Percentiles rank a stretch among this genome's conserved stretches.
These are phyloP conservation scores for Apiotrichum laibachii DNA, from an alignment of 1,284 basidiomycete species.

Conservation along the genomic window DNA sequence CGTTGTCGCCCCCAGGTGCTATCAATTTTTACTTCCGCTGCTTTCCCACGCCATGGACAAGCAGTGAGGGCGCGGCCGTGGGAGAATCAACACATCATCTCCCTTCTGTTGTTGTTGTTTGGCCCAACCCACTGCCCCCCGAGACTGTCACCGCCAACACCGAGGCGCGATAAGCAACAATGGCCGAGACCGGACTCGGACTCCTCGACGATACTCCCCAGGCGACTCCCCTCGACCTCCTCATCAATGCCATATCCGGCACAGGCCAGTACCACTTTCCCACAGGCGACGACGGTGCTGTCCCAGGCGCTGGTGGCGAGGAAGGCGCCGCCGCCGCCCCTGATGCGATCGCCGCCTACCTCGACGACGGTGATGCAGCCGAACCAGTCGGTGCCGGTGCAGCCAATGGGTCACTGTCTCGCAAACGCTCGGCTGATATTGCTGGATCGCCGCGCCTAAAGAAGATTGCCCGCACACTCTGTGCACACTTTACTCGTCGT, in stretches of 20 bases:
- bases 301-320: not conserved
- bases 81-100: not conserved
- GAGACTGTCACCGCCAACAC: constrained; percentile 17
- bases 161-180: constrained; percentile 18
- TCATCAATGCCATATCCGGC: constrained; percentile 45
- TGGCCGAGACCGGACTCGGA: constrained; percentile 10
- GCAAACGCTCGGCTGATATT: constrained; percentile 4
- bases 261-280: constrained; percentile 13
- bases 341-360: constrained; percentile 1
- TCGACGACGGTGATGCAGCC: constrained; percentile 1
- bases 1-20: too few species aligned
- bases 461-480: constrained; percentile 14
- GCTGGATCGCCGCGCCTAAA: constrained; percentile 12
- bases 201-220: constrained; percentile 21
- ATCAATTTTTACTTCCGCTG: too few species aligned
- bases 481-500: constrained; percentile 5
- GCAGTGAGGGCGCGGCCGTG: too few species aligned
- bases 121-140: too few species aligned
- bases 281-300: not conserved
- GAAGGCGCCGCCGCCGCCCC: not conserved
- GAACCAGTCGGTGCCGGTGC: not conserved
- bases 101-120: not conserved
- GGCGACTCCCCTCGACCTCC: constrained; percentile 38
- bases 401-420: not conserved
- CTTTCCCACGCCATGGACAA: too few species aligned